These are phyloP conservation scores for Penicillium waksmanii DNA, from an alignment of 495 filamentous ascomycete genomes.

Conservation along the genomic window DNA sequence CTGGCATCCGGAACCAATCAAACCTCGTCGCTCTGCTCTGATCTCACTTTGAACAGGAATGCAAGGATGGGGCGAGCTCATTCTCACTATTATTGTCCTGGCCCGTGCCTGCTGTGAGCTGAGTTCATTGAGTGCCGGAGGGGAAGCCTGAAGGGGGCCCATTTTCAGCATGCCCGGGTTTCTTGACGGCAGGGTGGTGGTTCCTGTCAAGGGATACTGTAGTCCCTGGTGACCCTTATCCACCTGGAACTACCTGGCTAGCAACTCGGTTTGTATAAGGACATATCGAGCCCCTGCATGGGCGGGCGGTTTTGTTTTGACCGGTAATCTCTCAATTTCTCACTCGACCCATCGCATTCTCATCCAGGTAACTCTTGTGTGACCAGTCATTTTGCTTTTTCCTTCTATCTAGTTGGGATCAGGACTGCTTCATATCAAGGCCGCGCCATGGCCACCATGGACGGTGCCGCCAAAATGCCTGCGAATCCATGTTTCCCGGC, in stretches of 20 bases:
- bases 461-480: constrained; percentile 26
- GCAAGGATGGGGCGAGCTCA: constrained; percentile 34
- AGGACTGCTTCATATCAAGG: constrained; percentile 17
- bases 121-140: constrained; percentile 24
- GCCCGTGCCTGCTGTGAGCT: constrained; percentile 29
- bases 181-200: constrained; percentile 27
- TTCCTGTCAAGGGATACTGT: constrained; percentile 34
- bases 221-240: constrained; percentile 29
- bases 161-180: constrained; percentile 25
- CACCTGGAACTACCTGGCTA: constrained; percentile 23
- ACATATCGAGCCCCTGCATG: constrained; percentile 33
- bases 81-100: constrained; percentile 34
- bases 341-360: constrained; percentile 23
- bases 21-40: constrained; percentile 5
- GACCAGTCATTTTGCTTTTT: constrained; percentile 30
- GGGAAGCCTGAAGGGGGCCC: constrained; percentile 23
- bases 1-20: constrained; percentile 28
- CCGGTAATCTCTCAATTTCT: constrained; percentile 16
- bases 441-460: constrained; percentile 33
- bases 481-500: constrained; percentile 25
- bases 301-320: constrained; percentile 21
- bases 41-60: constrained; percentile 31
- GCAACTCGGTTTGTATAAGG: constrained; percentile 35
- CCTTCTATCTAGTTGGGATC: constrained; percentile 12
- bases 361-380: constrained; percentile 29